Base-by-base conservation (phyloP, 2,329 filamentous ascomycete species). In the Aspergillus novofumigatus region DNA sequence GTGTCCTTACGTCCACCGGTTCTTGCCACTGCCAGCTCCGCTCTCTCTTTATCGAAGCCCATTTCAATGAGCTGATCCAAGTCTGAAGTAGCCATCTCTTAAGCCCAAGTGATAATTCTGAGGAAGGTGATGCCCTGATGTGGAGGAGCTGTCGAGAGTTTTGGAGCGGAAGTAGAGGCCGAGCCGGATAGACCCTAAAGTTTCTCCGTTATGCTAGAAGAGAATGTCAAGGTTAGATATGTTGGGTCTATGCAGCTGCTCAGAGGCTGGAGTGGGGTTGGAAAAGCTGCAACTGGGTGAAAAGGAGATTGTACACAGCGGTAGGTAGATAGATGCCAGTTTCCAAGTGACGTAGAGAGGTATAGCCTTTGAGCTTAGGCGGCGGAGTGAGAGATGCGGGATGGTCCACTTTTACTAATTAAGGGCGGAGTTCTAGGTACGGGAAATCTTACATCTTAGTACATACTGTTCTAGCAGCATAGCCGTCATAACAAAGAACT, bases 11-110 rank as follows among this genome's bases (percentile, higher is more conserved):
- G 77, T 57, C 89, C 89, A 60, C 92, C 91, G 11, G 86, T 84
- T 69, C 90, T 91, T 77, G 93, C 91, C 62, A 96, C 81, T 38
- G 94, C 94, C 49, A 97, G 77, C 72, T 92, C 84, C 49, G 91
- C 88, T 63, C 90, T 87, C 68, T 91, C 85, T 68, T 86, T 85
- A 62, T 96, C 91, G 70, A 99, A 99, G 75, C 85, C 85, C 85
- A 87, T 87, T 58, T 85, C 83, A 65, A 85, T 72, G 65, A 88
- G 82, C 70, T 81, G 79, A 48, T 86, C 80, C 41, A 86, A 75
- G 69, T 87, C 85, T 56, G 81, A 79, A 5, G 75, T 69, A 54
- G 78, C 65, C 72, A 75, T 75, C 23, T 26, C 23, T 14, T 67
- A 44, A 20, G 28, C 21, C 8, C 10, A 44, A 21, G 20, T 23